phyloP scores from a whole-genome alignment of 352 stramenopile genomes.

The Thalassiosira delicatula region DNA sequence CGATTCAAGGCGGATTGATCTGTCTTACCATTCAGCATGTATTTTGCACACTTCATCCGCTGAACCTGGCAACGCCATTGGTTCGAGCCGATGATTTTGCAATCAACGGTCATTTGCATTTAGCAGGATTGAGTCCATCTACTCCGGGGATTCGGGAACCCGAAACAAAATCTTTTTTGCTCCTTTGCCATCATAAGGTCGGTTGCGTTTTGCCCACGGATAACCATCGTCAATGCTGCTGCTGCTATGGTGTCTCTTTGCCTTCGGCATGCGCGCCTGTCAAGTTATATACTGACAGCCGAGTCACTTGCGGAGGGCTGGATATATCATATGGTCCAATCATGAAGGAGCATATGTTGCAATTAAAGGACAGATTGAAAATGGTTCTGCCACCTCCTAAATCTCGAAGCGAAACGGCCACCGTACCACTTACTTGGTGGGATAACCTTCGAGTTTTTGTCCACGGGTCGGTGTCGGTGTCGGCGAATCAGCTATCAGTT shows the following conservation, averaged over 20 bases:
- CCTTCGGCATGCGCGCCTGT: conserved; percentile 54
- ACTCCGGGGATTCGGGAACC: conserved; percentile 54
- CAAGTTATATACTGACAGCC: conserved; percentile 65
- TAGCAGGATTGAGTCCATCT: conserved; percentile 52
- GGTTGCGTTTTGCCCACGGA: not conserved
- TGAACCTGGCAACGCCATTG: conserved; percentile 59
- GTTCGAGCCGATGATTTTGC: conserved; percentile 50
- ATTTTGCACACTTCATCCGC: conserved; percentile 50
- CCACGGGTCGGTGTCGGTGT: conserved; percentile 55
- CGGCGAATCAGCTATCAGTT: conserved; percentile 46
- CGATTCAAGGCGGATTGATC: conserved; percentile 56
- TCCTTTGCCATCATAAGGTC: conserved; percentile 47
- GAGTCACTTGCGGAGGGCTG: conserved; percentile 43
- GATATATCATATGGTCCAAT: conserved; percentile 59
- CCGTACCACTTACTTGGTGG: conserved; percentile 62
- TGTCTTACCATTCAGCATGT: conserved; percentile 48
- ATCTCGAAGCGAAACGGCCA: not conserved
- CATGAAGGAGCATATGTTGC: conserved; percentile 53
- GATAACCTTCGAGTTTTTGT: conserved; percentile 70
- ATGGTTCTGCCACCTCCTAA: conserved; percentile 54
- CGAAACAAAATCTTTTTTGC: conserved; percentile 20
- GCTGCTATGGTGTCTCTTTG: conserved; percentile 55
- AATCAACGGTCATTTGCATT: conserved; percentile 52
- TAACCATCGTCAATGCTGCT: conserved; percentile 22
- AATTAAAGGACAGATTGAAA: conserved; percentile 57